Base-by-base conservation (phyloP, 768 basidiomycete genomes). In the Harrya chromipes region DNA sequence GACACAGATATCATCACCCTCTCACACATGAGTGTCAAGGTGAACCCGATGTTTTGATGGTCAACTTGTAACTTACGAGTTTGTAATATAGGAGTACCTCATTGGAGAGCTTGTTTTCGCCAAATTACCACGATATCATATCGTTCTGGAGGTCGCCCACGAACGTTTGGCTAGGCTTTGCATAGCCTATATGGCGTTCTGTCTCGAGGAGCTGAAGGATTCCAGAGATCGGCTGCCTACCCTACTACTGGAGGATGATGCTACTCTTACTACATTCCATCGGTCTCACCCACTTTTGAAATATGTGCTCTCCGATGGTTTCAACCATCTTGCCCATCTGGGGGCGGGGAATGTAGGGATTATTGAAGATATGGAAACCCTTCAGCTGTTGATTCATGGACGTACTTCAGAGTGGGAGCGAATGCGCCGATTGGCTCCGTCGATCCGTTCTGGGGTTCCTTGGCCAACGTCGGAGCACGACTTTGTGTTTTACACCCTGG, bases 11-110 rank as follows among this genome's bases (percentile, higher is more conserved):
- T 53, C 4, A 13, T 59, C 7, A 19, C 54, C 0, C 48, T 47
- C 0, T 52, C 58, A 20, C 58, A 56, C n/a, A 52, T 52, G 54
- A 60, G 58, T 36, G 44, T 60, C 11, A 59, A 52, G 40, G 58
- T 60, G n/a, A 40, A 40, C 9, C 16, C 4, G 1, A 11, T 31
- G 17, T 6, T 10, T 9, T 24, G 6, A 9, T n/a, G 8, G 5
- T 23, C 5, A 14, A 23, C 4, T 37, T 43, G 14, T 36, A 21
- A 21, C 36, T 37, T 17, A 43, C 27, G 0, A 31, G 11, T 35
- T 4, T 4, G 16, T 37, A 14, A 1, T 17, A 5, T 11, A 59
- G 57, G 47, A 59, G 4, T 59, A 59, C 33, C 57, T 59, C 0
- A 1, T 52, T 0, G 57, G 54, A 20, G 49, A 49, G 12, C 47